Conservation (phyloP, 352 stramenopile species). For the Peronosclerospora sorghi region DNA sequence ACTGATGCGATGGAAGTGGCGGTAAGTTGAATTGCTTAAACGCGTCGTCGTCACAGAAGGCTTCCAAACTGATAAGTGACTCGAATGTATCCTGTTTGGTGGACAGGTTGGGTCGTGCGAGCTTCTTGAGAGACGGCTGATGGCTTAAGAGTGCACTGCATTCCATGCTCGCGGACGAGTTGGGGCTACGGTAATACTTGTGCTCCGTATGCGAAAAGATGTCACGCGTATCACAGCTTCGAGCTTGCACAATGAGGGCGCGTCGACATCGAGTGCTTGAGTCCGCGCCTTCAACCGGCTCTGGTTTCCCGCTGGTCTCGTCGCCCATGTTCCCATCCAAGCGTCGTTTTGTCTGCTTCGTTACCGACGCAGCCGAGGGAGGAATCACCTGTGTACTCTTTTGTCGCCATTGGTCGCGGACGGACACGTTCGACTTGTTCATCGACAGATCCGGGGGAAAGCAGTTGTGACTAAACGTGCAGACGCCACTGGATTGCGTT, state of each 20-base stretch:
- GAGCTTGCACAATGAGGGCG: constrained; percentile 12
- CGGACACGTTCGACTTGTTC: constrained; percentile 24
- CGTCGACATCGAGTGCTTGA: constrained; percentile 3
- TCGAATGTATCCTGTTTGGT: constrained; percentile 14
- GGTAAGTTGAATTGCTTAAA: constrained; percentile 40
- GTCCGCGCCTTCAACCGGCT: constrained; percentile 8
- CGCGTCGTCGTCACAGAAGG: constrained; percentile 37
- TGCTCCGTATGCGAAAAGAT: constrained; percentile 7
- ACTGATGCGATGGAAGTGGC: constrained; percentile 30
- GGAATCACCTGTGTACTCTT: constrained; percentile 37
- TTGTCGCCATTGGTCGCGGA: constrained; percentile 63
- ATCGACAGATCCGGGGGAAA: constrained; percentile 52
- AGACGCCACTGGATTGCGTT: constrained; percentile 64
- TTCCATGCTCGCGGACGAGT: constrained; percentile 12
- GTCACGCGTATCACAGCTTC: constrained; percentile 6
- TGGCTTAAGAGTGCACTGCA: constrained; percentile 25
- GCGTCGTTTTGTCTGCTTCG: constrained; percentile 10
- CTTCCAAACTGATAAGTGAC: constrained; percentile 30
- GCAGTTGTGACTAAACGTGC: constrained; percentile 77
- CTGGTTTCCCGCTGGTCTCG: constrained; percentile 28
- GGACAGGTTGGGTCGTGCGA: constrained; percentile 23
- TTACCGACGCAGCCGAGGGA: neutral
- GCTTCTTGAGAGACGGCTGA: constrained; percentile 42
- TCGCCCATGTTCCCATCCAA: constrained; percentile 27
- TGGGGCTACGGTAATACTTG: constrained; percentile 23